Evolutionary conservation across 75 land plant species (phyloP).

Genomic region (Cryptomeria japonica): DNA sequence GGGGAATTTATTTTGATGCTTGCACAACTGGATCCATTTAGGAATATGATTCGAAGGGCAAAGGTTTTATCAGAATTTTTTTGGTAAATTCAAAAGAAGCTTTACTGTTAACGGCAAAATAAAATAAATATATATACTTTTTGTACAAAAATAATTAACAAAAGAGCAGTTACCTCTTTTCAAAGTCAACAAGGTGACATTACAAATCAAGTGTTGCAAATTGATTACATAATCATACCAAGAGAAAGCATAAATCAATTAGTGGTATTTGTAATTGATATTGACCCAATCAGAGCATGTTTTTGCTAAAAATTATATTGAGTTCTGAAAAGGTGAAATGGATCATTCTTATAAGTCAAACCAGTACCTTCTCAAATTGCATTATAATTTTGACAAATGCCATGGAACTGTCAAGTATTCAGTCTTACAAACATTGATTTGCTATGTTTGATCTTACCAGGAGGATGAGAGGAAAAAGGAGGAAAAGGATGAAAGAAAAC

Average conservation of each 20-base stretch:
- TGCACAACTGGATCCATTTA: neutral
- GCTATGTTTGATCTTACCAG: conserved; percentile 28
- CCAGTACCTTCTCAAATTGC: neutral
- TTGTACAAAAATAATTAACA: neutral
- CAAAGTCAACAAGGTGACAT: neutral
- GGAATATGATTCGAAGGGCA: neutral
- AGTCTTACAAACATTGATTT: neutral
- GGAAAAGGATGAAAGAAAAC: conserved; percentile 89
- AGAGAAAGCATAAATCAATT: neutral
- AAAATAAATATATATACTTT: neutral
- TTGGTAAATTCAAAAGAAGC: neutral
- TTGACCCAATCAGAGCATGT: neutral
- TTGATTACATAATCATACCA: neutral
- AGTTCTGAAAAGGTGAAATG: neutral
- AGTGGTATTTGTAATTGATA: neutral
- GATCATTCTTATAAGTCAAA: neutral
- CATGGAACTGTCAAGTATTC: neutral
- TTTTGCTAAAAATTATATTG: neutral
- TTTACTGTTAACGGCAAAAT: neutral
- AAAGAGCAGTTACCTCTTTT: neutral
- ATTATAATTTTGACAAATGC: neutral
- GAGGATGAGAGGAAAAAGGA: conserved; percentile 88
- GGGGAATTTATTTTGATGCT: neutral
- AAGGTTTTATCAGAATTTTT: neutral
- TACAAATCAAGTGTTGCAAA: neutral